phyloP scores from a whole-genome alignment of 352 stramenopile genomes.

The Pelagophyceae sp. region DNA sequence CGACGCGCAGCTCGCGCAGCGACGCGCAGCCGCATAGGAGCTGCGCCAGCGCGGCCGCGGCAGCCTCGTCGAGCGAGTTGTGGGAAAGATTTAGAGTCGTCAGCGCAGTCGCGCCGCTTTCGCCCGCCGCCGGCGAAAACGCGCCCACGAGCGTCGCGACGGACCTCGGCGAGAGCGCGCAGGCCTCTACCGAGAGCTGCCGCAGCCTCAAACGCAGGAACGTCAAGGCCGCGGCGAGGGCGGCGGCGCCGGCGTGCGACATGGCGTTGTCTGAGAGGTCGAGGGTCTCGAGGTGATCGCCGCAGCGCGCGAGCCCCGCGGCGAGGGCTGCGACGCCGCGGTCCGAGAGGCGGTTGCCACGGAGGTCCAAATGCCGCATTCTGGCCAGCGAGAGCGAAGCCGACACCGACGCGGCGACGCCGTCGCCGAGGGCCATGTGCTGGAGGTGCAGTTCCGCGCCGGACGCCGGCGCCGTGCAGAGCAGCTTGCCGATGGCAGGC shows the following conservation, averaged over 20 bases:
- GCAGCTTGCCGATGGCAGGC: constrained; percentile 5
- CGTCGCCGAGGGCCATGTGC: not conserved
- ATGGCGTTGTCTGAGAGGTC: not conserved
- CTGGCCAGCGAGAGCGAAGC: not conserved
- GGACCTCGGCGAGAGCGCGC: not conserved
- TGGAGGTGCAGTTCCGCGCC: not conserved
- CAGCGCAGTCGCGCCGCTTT: not conserved
- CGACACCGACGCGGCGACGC: not conserved
- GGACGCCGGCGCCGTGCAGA: not conserved
- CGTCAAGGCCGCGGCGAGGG: not conserved
- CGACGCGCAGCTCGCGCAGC: not conserved
- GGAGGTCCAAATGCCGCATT: not conserved
- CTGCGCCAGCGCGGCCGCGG: not conserved
- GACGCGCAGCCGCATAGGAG: not conserved
- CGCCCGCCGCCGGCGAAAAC: not conserved
- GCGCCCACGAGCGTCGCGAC: not conserved
- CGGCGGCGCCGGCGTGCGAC: not conserved
- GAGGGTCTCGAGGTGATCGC: not conserved
- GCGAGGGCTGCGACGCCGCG: not conserved
- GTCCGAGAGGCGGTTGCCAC: not conserved
- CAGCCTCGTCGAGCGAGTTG: not conserved
- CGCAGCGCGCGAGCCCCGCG: not conserved
- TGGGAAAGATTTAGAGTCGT: not conserved
- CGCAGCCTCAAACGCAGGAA: not conserved
- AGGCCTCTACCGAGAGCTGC: not conserved